phyloP scores from a whole-genome alignment of 2,329 filamentous ascomycete species.

The Scytalidium sp. region DNA sequence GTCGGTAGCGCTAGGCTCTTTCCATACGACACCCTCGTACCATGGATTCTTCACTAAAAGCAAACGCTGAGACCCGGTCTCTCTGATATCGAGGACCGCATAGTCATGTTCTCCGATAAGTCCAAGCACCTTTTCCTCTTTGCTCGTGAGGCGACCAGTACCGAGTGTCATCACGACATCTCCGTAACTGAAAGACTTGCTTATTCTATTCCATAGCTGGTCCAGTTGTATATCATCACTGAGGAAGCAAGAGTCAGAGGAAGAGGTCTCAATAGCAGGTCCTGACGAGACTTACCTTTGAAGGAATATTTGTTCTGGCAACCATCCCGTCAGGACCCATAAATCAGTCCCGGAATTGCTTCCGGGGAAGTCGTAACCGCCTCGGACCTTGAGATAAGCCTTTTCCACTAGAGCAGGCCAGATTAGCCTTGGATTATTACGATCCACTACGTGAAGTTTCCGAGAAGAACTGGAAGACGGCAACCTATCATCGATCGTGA shows the following conservation, averaged over 20 bases:
- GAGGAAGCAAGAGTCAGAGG: constrained; percentile 3
- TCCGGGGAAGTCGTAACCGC: constrained; percentile 95
- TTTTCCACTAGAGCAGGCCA: constrained; percentile 96
- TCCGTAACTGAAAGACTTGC: constrained; percentile 69
- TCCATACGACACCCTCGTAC: constrained; percentile 78
- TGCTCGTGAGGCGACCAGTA: constrained; percentile 74
- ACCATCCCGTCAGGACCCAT: constrained; percentile 92
- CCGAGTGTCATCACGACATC: constrained; percentile 88
- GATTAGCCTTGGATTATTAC: constrained; percentile 74
- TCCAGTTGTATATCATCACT: constrained; percentile 77
- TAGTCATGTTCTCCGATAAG: constrained; percentile 92
- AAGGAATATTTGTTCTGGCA: constrained; percentile 91
- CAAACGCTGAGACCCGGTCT: constrained; percentile 58
- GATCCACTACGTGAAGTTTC: constrained; percentile 82
- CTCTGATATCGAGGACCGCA: constrained; percentile 77
- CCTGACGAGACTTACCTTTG: constrained; percentile 54
- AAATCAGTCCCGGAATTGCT: constrained; percentile 96
- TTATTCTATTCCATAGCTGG: constrained; percentile 74
- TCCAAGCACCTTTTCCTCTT: constrained; percentile 77
- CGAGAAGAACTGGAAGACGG: constrained; percentile 73
- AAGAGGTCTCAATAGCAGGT: not conserved
- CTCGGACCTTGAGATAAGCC: constrained; percentile 90
- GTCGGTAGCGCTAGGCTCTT: constrained; percentile 39
- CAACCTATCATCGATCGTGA: constrained; percentile 85
- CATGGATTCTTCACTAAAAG: constrained; percentile 95